Percentiles rank a stretch among this genome's conserved stretches.
These are phyloP conservation scores for Magnolia changhungtana DNA, from an alignment of 164 flowering plant genomes.

Conservation along the genomic window DNA sequence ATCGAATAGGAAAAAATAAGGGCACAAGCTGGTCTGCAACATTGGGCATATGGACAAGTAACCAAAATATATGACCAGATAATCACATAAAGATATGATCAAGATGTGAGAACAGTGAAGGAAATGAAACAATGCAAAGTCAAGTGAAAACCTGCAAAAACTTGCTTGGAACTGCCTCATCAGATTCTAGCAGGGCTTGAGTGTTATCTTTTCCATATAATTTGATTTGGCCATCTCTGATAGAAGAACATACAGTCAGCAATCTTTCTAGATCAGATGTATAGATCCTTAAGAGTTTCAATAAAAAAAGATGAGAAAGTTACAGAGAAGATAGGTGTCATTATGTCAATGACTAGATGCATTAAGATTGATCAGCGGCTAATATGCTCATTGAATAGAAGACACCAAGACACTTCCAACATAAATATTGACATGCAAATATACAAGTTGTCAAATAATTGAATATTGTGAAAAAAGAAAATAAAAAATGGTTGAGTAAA, in stretches of 20 bases:
- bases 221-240: constrained; percentile 83
- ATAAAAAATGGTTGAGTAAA: too few species aligned
- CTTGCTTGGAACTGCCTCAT: constrained; percentile 58
- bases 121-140: not conserved
- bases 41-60: not conserved
- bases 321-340: not conserved
- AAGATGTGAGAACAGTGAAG: not conserved
- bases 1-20: not conserved
- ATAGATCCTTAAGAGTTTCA: not conserved
- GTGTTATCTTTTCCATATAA: constrained; percentile 65
- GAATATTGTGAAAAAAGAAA: too few species aligned
- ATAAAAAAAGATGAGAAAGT: not conserved
- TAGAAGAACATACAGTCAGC: constrained; percentile 1
- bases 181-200: constrained; percentile 65
- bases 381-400: not conserved
- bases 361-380: not conserved
- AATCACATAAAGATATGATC: not conserved
- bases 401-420: not conserved
- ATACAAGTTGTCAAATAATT: too few species aligned
- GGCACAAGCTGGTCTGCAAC: not conserved
- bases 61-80: not conserved
- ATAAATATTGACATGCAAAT: not conserved
- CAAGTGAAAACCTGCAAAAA: constrained; percentile 53
- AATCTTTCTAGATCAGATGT: not conserved
- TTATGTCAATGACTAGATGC: not conserved